These are phyloP conservation scores for Fusarium hostae DNA, from an alignment of 2,329 filamentous ascomycete genomes.

Conservation along the genomic window DNA sequence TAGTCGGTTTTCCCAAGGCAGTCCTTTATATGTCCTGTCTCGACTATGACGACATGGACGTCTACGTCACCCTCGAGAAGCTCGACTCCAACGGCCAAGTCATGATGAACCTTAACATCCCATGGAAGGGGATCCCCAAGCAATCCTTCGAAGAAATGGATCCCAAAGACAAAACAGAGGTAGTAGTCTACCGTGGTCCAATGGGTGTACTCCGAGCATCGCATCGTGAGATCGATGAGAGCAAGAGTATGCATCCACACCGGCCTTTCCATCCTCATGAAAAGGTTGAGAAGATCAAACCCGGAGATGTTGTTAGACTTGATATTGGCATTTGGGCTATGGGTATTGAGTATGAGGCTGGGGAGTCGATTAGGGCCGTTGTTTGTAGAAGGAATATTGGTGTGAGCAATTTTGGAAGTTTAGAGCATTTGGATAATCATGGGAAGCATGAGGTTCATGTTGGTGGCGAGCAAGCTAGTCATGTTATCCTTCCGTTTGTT, in stretches of 20 bases:
- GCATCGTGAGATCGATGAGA: slow-evolving; percentile 10
- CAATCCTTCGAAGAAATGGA: slow-evolving; percentile 1
- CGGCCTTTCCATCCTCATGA: slow-evolving; percentile 23
- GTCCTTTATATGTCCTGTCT: slow-evolving; percentile 6
- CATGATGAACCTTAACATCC: slow-evolving; percentile 15
- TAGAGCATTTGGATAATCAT: slow-evolving; percentile 15
- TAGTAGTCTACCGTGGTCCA: slow-evolving; percentile 2
- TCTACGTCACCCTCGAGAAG: slow-evolving; percentile 8
- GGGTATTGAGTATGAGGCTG: slow-evolving; percentile 19
- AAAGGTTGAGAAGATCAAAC: background rate
- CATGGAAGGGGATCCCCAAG: slow-evolving; percentile 3
- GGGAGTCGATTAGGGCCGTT: background rate
- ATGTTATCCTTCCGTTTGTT: slow-evolving; percentile 6
- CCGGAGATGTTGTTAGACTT: background rate
- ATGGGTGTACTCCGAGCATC: slow-evolving; percentile 11
- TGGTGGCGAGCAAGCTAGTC: background rate
- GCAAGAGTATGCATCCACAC: slow-evolving; percentile 18
- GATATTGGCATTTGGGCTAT: slow-evolving; percentile 20
- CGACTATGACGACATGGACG: slow-evolving; percentile 10
- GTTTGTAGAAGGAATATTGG: slow-evolving; percentile 1
- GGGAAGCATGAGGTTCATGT: background rate
- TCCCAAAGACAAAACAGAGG: background rate
- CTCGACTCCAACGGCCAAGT: background rate
- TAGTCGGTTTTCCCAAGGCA: slow-evolving; percentile 15
- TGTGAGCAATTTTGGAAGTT: slow-evolving; percentile 10